Percentiles rank a stretch among this genome's conserved stretches.
These are phyloP conservation scores for Leccinum pachyderme DNA, from an alignment of 1,284 basidiomycete species.

Conservation along the genomic window DNA sequence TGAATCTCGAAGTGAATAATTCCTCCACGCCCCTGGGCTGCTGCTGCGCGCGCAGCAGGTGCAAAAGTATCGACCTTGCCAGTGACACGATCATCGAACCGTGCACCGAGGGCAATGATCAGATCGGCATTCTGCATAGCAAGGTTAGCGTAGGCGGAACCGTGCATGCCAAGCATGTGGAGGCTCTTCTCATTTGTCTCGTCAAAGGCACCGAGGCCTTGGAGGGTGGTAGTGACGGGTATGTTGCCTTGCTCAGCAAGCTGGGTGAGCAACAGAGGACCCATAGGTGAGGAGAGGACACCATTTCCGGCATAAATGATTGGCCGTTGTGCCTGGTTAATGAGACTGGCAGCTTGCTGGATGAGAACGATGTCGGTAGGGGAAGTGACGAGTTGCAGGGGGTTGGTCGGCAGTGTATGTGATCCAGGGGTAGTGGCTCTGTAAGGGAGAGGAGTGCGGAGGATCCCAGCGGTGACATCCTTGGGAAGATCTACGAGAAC, in stretches of 20 bases:
- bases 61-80: constrained; percentile 90
- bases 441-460: constrained; percentile 84
- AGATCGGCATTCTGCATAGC: constrained; percentile 98
- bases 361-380: constrained; percentile 71
- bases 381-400: constrained; percentile 55
- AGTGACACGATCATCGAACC: constrained; percentile 98
- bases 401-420: constrained; percentile 76
- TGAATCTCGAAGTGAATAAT: constrained; percentile 99
- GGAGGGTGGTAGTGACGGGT: constrained; percentile 95
- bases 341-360: constrained; percentile 82
- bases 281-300: constrained; percentile 79
- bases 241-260: constrained; percentile 88
- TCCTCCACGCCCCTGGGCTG: constrained; percentile 83
- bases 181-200: constrained; percentile 85
- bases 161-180: constrained; percentile 99
- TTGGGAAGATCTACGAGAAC: constrained; percentile 98
- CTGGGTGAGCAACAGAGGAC: constrained; percentile 81
- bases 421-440: constrained; percentile 86
- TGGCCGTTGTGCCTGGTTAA: constrained; percentile 89
- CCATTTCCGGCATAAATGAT: constrained; percentile 95
- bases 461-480: constrained; percentile 92
- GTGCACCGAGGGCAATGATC: constrained; percentile 93
- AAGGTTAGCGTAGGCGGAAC: constrained; percentile 94
- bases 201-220: constrained; percentile 94
- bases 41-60: constrained; percentile 87